A percentile compares a stretch with the other conserved stretches of the same genome.
phyloP scores from a whole-genome alignment of 805 yeast genomes.

The Zygoascus bituminiphila region DNA sequence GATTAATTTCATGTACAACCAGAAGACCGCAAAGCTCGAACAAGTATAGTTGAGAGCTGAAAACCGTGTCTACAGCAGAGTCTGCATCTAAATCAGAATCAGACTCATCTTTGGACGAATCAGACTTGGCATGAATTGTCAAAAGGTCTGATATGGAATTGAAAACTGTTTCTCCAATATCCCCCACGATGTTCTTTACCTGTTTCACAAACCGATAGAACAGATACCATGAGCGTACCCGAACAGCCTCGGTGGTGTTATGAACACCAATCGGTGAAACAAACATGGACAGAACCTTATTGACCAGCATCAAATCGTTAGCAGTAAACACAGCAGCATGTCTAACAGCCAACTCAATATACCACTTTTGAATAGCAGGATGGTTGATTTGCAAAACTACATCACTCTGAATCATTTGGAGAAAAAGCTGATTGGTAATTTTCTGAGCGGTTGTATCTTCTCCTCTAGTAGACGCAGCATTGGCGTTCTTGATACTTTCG shows the following conservation, averaged over 20 bases:
- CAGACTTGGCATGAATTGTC: slow-evolving; percentile 50
- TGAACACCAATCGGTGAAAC: slow-evolving; percentile 77
- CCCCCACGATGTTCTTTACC: slow-evolving; percentile 55
- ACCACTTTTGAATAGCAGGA: slow-evolving; percentile 71
- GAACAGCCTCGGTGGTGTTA: slow-evolving; percentile 62
- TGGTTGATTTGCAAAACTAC: slow-evolving; percentile 48
- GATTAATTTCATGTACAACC: slow-evolving; percentile 43
- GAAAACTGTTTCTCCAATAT: slow-evolving; percentile 48
- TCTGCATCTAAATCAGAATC: slow-evolving; percentile 48
- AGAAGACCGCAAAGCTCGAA: slow-evolving; percentile 83
- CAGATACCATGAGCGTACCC: slow-evolving; percentile 83
- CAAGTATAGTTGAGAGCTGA: slow-evolving; percentile 56
- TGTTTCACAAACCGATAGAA: slow-evolving; percentile 75
- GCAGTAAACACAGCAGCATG: slow-evolving; percentile 55
- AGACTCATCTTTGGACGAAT: slow-evolving; percentile 26
- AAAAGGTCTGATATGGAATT: slow-evolving; percentile 55
- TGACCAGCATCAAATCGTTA: slow-evolving; percentile 38
- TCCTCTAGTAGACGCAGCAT: slow-evolving; percentile 59
- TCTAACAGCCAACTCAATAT: slow-evolving; percentile 78
- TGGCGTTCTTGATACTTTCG: slow-evolving; percentile 69
- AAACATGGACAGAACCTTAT: slow-evolving; percentile 60
- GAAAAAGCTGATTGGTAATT: slow-evolving; percentile 53
- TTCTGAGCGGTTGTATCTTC: slow-evolving; percentile 54
- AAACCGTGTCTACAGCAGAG: neutral
- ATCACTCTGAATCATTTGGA: slow-evolving; percentile 41